Evolutionary conservation across 2,329 filamentous ascomycete species (phyloP), one percentile per base, ranked within the genome.

Genomic region (Verticillium albo-atrum): DNA sequence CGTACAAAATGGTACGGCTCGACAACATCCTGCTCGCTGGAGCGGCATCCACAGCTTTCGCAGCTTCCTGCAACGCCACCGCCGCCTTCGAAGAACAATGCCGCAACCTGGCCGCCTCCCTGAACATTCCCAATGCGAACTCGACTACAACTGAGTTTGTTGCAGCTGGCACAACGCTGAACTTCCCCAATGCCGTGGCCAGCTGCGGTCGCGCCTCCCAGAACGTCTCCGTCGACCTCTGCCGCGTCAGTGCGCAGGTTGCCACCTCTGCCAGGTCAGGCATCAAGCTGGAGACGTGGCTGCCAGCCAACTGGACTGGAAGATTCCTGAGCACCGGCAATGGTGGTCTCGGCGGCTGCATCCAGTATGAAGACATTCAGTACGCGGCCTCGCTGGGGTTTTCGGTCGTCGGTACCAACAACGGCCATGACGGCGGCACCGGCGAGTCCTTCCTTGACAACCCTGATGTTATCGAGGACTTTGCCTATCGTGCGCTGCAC

Each of bases 241-340:
- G 71, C 54, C 71, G 71, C 3, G 58, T 73, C 14, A 64, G 65
- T 2, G 55, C 72, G 51, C 64, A 63, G 12, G 63, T 72, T 20
- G 69, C 72, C 34, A 72, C 70, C 27, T 79, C 77, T 15, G 70
- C 73, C 25, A 71, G 68, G 32, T 79, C 77, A 27, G 74, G 76
- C 35, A 75, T 82, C 35, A 75, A 70, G 4, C 67, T 79, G 25
- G 79, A 82, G 62, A 68, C 77, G 1, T 82, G 79, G 79, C 67
- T 81, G 20, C 79, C 79, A 0, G 70, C 70, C 7, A 65, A 75
- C 14, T 82, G 80, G 69, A 75, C 71, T 1, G 78, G 73, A 0
- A 74, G 77, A 3, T 80, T 79, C 52, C 56, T 82, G 51, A 77
- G 74, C 23, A 79, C 77, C 0, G 79, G 79, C 0, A 82, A 82